phyloP scores from a whole-genome alignment of 805 yeast species.

The Schwanniomyces pseudopolymorphus region DNA sequence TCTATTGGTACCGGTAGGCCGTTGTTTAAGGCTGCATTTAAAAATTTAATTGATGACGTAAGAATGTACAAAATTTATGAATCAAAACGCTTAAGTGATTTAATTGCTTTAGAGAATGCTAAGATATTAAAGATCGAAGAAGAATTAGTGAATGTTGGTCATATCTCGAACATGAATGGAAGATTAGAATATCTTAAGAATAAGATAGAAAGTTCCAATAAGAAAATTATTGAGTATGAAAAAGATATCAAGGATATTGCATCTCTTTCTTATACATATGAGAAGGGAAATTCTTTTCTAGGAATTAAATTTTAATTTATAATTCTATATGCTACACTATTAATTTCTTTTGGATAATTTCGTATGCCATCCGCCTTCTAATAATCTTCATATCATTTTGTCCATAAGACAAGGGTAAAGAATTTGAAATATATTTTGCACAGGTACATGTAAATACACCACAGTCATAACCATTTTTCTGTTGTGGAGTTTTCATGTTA shows the following conservation, averaged over 20 bases:
- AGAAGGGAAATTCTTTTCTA: constrained; percentile 9
- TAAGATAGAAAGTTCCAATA: constrained; percentile 65
- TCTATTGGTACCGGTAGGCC: constrained; percentile 82
- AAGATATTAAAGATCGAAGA: constrained; percentile 67
- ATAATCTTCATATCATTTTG: constrained; percentile 69
- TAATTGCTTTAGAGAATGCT: constrained; percentile 58
- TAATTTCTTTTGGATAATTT: constrained; percentile 41
- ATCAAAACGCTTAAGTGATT: constrained; percentile 52
- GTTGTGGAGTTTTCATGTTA: constrained; percentile 63
- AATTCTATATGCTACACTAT: neutral
- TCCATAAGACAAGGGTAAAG: constrained; percentile 49
- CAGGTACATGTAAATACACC: constrained; percentile 90
- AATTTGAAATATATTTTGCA: constrained; percentile 59
- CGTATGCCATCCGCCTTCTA: constrained; percentile 68
- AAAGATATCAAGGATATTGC: constrained; percentile 21
- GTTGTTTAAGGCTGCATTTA: constrained; percentile 76
- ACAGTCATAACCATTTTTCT: constrained; percentile 88
- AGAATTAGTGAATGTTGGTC: constrained; percentile 62
- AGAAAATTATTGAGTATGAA: constrained; percentile 34
- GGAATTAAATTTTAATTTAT: constrained; percentile 7
- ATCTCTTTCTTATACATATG: neutral
- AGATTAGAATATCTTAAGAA: constrained; percentile 60
- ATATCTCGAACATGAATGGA: constrained; percentile 50
- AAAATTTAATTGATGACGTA: constrained; percentile 57
- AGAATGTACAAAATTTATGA: constrained; percentile 62